Percentiles rank a stretch among this genome's conserved stretches.
Conservation (phyloP, 2,329 filamentous ascomycete genomes). For the Escovopsis sp. region DNA sequence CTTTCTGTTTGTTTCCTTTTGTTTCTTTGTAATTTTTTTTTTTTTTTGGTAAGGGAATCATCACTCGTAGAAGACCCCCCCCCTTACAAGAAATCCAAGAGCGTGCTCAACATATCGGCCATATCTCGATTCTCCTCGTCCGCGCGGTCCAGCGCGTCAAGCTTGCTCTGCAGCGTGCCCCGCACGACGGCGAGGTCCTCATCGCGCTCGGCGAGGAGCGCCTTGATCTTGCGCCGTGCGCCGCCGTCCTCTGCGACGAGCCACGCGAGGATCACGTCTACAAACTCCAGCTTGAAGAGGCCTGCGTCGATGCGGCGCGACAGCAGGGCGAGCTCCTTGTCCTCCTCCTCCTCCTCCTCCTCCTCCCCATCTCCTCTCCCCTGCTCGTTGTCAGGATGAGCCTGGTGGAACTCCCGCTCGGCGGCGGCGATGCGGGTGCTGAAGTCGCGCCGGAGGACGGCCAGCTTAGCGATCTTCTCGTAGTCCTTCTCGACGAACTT, state of each 20-base stretch:
- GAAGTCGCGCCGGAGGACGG: slow-evolving; percentile 59
- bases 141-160: slow-evolving; percentile 35
- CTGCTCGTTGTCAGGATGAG: too few relatives aligned
- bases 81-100: slow-evolving; percentile 31
- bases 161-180: slow-evolving; percentile 48
- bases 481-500: slow-evolving; percentile 96
- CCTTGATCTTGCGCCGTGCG: slow-evolving; percentile 47
- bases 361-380: background rate
- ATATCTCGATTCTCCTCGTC: slow-evolving; percentile 44
- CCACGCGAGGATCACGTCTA: slow-evolving; percentile 82
- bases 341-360: slow-evolving; percentile 11
- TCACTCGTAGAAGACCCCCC: background rate
- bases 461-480: slow-evolving; percentile 61
- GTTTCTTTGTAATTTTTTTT: background rate
- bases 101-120: slow-evolving; percentile 37
- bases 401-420: slow-evolving; percentile 32
- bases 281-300: slow-evolving; percentile 64
- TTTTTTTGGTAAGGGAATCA: background rate
- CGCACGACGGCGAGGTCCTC: slow-evolving; percentile 49
- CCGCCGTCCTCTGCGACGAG: slow-evolving; percentile 77
- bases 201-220: slow-evolving; percentile 50
- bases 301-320: slow-evolving; percentile 68
- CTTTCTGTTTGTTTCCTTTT: background rate
- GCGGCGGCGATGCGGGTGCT: slow-evolving; percentile 41
- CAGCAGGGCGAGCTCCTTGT: slow-evolving; percentile 55